Base-by-base conservation (phyloP, 2,329 filamentous ascomycete species). In the Colletotrichum sp. region DNA sequence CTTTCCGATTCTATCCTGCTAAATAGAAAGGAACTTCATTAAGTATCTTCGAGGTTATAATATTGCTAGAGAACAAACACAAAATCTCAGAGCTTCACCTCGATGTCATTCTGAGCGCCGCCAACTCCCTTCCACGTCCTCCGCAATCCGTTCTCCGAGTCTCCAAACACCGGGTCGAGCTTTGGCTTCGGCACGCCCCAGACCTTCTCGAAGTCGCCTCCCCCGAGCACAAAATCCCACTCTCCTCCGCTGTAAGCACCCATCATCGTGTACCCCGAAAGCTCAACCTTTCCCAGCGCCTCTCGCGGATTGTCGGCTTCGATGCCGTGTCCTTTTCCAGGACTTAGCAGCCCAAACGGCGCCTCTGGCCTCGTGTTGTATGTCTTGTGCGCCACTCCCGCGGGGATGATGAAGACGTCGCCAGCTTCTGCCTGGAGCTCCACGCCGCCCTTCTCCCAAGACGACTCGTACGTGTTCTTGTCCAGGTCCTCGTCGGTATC, bases 381-480 rank as follows among this genome's bases (percentile, higher is more conserved):
- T 0, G 89, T 90, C 82, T 91, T 92, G 78, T 92, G 90, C 12
- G 89, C 86, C 2, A 89, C 85, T 0, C 90, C 90, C 0, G 90
- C 89, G 0, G 91, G 91, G 4, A 92, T 84, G 18, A 92, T 82
- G 76, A 93, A 92, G 0, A 92, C 89, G 78, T 93, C 91, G 2
- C 91, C 91, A 0, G 86, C 82, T 1, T 83, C 77, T 0, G 88
- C 91, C 5, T 86, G 74, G 1, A 92, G 68, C 63, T 88, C 85
- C 0, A 92, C 71, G 0, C 89, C 90, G 0, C 88, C 89, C 0
- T 84, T 80, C 76, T 92, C 90, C 30, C 82, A 83, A 0, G 77
- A 82, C 0, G 77, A 68, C 18, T 85, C 87, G 67, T 85, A 80
- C 0, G 86, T 88, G 64, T 83, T 86, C 7, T 82, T 82, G 3